Conservation (phyloP, 441 rosid species). For the Pelargonium cotyledonis region DNA sequence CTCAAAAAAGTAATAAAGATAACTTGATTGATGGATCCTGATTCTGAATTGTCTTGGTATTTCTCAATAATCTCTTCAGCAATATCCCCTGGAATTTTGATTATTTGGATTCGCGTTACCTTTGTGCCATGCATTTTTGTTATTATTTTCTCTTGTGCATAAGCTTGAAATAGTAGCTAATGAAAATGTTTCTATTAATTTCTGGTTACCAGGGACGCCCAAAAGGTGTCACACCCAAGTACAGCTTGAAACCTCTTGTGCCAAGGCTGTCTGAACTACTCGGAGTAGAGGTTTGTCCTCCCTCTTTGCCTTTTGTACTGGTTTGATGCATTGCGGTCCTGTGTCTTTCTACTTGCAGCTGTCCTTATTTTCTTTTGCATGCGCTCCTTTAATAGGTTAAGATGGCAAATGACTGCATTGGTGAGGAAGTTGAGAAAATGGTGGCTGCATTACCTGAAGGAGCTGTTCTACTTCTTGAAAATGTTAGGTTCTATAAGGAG, state of each 20-base stretch:
- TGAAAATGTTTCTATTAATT: not conserved
- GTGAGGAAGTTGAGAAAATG: slow-evolving; percentile 24
- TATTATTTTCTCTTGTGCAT: not conserved
- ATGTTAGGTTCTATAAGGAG: slow-evolving; percentile 27
- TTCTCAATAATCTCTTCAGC: too few relatives aligned
- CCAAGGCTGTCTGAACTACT: slow-evolving; percentile 25
- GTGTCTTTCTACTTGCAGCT: not conserved
- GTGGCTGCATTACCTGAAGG: slow-evolving; percentile 24
- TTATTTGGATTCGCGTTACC: too few relatives aligned
- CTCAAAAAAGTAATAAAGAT: not conserved
- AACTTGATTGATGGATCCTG: too few relatives aligned
- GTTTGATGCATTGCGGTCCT: not conserved
- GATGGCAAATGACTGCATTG: slow-evolving; percentile 27
- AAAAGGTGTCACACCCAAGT: slow-evolving; percentile 27
- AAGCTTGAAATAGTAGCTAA: not conserved
- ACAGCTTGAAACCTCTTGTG: slow-evolving; percentile 27
- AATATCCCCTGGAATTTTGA: too few relatives aligned
- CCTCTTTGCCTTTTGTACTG: not conserved
- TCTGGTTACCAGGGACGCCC: slow-evolving; percentile 26
- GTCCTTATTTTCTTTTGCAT: not conserved
- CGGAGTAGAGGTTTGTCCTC: slow-evolving; percentile 22
- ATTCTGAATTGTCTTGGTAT: too few relatives aligned
- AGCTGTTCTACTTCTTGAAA: slow-evolving; percentile 25
- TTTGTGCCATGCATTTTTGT: not conserved
- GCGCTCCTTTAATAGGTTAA: slow-evolving; percentile 16